Percentiles rank a stretch among this genome's conserved stretches.
These are phyloP conservation scores for Cyclotella cryptica DNA, from an alignment of 108 stramenopile species.

Conservation along the genomic window DNA sequence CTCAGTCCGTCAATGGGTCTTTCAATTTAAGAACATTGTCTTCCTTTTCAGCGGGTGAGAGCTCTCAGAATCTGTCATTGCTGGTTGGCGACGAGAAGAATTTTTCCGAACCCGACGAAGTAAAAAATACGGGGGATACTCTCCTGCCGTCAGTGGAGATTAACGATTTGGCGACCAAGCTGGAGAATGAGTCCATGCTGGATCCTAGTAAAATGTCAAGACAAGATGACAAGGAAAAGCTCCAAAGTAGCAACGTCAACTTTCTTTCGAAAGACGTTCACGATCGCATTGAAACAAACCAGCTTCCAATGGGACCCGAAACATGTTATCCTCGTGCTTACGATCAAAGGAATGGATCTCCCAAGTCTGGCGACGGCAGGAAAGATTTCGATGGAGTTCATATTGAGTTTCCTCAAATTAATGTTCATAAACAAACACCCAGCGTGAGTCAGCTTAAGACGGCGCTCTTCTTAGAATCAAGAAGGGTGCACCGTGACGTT, in stretches of 20 bases:
- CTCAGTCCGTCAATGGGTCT: background rate
- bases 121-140: background rate
- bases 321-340: background rate
- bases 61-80: background rate
- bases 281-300: too few relatives aligned
- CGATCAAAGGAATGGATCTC: background rate
- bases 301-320: too few relatives aligned
- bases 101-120: background rate
- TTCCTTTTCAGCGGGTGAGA: background rate
- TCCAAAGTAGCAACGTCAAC: too few relatives aligned
- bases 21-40: conserved; percentile 3
- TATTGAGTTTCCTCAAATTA: conserved; percentile 1
- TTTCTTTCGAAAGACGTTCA: too few relatives aligned
- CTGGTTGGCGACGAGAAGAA: background rate
- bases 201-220: too few relatives aligned
- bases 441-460: conserved; percentile 39
- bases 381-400: background rate
- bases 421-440: background rate
- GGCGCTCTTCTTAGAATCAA: conserved; percentile 46
- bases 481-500: conserved; percentile 47
- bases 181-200: background rate
- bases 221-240: too few relatives aligned
- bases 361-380: background rate
- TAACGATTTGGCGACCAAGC: background rate
- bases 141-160: background rate